Conservation (phyloP, 805 yeast genomes). For the Kodamaea sagamina region DNA sequence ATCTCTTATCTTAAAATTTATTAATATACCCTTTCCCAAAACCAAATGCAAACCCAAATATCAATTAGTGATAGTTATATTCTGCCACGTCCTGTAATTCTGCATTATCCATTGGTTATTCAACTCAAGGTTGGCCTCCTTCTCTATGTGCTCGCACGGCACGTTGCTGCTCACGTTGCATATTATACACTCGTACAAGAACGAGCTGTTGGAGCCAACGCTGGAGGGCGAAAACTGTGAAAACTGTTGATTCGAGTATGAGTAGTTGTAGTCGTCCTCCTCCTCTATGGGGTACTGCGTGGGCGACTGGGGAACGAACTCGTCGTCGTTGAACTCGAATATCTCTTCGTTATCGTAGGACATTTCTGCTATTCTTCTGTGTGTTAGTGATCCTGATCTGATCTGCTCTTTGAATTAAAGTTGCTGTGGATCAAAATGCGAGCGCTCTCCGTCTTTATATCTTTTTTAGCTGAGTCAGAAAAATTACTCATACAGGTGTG, state of each 20-base stretch:
- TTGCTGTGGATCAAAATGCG: conserved; percentile 1
- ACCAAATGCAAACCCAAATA: conserved; percentile 4
- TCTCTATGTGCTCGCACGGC: conserved; percentile 15
- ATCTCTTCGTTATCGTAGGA: conserved; percentile 17
- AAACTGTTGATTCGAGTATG: conserved; percentile 7
- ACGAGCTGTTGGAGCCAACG: conserved; percentile 4
- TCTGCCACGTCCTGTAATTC: conserved; percentile 21
- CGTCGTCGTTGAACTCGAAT: conserved; percentile 18
- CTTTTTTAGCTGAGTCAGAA: not conserved
- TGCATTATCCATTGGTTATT: conserved; percentile 18
- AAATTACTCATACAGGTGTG: conserved; percentile 4
- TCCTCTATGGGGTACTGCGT: conserved; percentile 8
- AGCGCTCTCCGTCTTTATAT: conserved; percentile 4
- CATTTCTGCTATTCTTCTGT: conserved; percentile 3
- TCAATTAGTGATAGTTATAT: conserved; percentile 6
- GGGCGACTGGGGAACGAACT: conserved; percentile 15
- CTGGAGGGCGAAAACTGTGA: conserved; percentile 7
- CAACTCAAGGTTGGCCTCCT: conserved; percentile 14
- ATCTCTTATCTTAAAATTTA: no score
- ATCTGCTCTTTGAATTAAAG: not conserved
- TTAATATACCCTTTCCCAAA: no score
- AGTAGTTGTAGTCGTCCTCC: conserved; percentile 14
- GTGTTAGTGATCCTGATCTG: no score
- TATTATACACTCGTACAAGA: conserved; percentile 19
- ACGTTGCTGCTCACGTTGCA: conserved; percentile 17